These are phyloP conservation scores for Tephrocybe sp. DNA, from an alignment of 768 basidiomycete species.

Conservation along the genomic window DNA sequence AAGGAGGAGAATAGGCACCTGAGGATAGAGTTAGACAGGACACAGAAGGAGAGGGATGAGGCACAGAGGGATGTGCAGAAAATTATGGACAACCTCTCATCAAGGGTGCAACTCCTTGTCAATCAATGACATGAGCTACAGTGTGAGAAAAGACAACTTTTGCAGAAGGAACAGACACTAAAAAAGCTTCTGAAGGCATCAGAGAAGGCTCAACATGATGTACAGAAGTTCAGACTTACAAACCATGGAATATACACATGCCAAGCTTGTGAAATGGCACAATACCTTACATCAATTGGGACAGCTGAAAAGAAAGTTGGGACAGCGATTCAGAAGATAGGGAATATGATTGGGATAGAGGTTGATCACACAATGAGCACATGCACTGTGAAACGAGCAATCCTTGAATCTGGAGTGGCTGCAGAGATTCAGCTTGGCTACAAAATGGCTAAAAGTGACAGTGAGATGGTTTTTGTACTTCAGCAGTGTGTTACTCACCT, in stretches of 20 bases:
- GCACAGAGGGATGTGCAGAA: no score
- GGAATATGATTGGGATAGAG: not conserved
- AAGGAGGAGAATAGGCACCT: not conserved
- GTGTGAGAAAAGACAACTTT: not conserved
- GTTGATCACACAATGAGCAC: slow-evolving; percentile 1
- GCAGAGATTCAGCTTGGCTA: slow-evolving; percentile 21
- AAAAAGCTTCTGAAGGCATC: not conserved
- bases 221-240: not conserved
- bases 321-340: not conserved
- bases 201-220: not conserved
- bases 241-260: not conserved
- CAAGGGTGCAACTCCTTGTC: not conserved
- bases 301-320: not conserved
- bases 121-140: not conserved
- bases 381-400: slow-evolving; percentile 1
- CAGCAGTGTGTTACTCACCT: no score
- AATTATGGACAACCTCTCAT: no score
- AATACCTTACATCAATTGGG: not conserved
- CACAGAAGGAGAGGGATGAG: not conserved
- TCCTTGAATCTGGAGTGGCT: slow-evolving; percentile 18
- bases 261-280: not conserved
- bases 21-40: not conserved
- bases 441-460: slow-evolving; percentile 3
- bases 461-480: no score
- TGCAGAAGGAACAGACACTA: not conserved